Base-by-base conservation (phyloP, 805 yeast species). In the Komagataella pseudopastoris region DNA sequence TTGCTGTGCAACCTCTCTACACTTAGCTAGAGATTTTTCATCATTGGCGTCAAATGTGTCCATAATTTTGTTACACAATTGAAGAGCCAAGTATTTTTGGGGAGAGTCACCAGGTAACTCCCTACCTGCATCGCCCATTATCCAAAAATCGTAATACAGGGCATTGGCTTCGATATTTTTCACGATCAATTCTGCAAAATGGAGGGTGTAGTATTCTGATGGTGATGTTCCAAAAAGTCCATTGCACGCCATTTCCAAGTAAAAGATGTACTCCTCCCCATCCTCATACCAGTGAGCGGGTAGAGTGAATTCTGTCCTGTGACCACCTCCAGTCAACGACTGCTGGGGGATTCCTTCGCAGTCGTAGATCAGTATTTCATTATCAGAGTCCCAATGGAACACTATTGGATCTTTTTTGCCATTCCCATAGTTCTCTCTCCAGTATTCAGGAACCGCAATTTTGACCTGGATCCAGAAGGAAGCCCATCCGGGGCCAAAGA, bases 401-500 rank as follows among this genome's bases (percentile, higher is more conserved):
- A 83, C 69, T 45, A 88, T 74, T 53, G 71, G 74, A 44, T 77
- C 80, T 30, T 30, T 30, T 14, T 30, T 30, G 39, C 39, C 39
- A 30, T 8, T 30, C 14, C 39, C 39, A 30, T 30, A 30, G 10
- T 61, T 59, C 4, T 45, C 23, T 12, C 39, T 22, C 86, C 87
- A 83, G 2, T 71, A 63, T 14, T 70, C 57, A 0, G 96, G 96
- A 4, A 91, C 70, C n/a, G 71, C 69, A 53, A 87, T 66, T 12
- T 73, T 67, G 18, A 91, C 68, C 57, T 80, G 77, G 67, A 93
- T 88, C 99, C 99, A 91, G 56, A 88, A 95, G 1, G 98, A 85
- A 53, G 91, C 83, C 99, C 99, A 91, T 12, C 95, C 85, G 3
- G 99, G 99, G 0, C 98, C 97, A 63, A 86, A 88, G 6, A 72